Evolutionary conservation across 2,329 filamentous ascomycete species (phyloP).

Genomic region (Sarocladium strictum): DNA sequence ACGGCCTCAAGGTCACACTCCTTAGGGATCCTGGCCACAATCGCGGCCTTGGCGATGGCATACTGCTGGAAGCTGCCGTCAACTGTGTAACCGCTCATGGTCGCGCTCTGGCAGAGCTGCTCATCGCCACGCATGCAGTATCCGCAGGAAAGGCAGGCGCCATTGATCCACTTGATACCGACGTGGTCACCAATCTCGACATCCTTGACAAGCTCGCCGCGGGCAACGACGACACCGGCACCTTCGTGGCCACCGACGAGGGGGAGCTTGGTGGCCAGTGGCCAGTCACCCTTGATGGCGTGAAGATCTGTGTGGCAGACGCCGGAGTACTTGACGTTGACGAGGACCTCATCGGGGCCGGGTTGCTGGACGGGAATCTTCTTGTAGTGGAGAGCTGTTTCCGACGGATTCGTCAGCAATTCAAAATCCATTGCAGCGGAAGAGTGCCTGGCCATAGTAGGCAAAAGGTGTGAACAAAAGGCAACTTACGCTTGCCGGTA

Average conservation of each 20-base stretch:
- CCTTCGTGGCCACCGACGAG: constrained; percentile 78
- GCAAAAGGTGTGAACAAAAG: too few relatives aligned
- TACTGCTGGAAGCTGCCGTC: constrained; percentile 94
- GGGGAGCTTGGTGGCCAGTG: constrained; percentile 72
- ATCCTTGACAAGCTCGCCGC: constrained; percentile 70
- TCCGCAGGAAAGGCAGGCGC: constrained; percentile 73
- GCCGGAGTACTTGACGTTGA: constrained; percentile 86
- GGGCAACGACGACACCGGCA: constrained; percentile 76
- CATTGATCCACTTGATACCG: constrained; percentile 92
- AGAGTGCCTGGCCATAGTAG: too few relatives aligned
- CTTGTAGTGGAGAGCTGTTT: constrained; percentile 61
- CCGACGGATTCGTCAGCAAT: neutral
- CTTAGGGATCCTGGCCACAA: constrained; percentile 77
- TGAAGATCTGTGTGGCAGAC: constrained; percentile 83
- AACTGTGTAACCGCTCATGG: constrained; percentile 85
- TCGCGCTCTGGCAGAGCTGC: constrained; percentile 69
- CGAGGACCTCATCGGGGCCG: constrained; percentile 81
- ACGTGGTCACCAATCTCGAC: constrained; percentile 78
- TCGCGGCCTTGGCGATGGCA: constrained; percentile 76
- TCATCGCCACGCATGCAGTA: constrained; percentile 81
- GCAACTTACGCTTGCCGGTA: constrained; percentile 59
- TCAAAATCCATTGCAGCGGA: too few relatives aligned
- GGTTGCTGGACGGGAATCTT: constrained; percentile 77
- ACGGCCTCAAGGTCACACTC: constrained; percentile 69
- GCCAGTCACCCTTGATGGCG: constrained; percentile 87